Percentiles rank a stretch among this genome's conserved stretches.
phyloP scores from a whole-genome alignment of 2,329 filamentous ascomycete genomes.

The Hymenoscyphus fructigenus region DNA sequence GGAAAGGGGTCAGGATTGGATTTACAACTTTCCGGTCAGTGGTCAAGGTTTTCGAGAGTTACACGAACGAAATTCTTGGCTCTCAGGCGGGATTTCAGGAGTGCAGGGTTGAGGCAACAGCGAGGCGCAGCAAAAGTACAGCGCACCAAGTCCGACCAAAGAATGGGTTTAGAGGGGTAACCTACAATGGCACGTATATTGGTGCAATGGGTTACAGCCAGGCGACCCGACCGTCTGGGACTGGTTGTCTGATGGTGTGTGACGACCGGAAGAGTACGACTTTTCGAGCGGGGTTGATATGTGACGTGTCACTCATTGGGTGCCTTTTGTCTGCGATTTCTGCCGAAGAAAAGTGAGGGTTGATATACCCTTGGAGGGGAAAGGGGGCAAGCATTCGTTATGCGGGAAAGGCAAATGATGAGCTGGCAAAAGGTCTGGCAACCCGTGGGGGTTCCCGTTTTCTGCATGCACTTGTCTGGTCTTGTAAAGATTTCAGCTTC shows the following conservation, averaged over 20 bases:
- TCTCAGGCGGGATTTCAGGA: neutral
- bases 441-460: neutral
- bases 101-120: neutral
- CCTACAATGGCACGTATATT: neutral
- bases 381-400: too few species aligned
- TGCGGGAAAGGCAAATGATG: neutral
- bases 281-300: conserved; percentile 7
- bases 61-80: neutral
- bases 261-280: neutral
- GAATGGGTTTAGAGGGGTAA: too few species aligned
- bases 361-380: neutral
- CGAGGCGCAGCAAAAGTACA: conserved; percentile 5
- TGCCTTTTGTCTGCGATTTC: neutral
- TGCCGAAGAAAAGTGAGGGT: neutral
- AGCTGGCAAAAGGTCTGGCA: neutral
- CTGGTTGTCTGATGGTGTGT: neutral
- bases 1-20: neutral
- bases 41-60: neutral
- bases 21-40: neutral
- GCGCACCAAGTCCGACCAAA: neutral
- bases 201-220: neutral
- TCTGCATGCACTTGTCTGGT: neutral
- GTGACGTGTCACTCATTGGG: conserved; percentile 1
- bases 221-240: conserved; percentile 7
- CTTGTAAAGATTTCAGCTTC: neutral